Conservation (phyloP, 441 rosid species). For the Isatis lusitanica region DNA sequence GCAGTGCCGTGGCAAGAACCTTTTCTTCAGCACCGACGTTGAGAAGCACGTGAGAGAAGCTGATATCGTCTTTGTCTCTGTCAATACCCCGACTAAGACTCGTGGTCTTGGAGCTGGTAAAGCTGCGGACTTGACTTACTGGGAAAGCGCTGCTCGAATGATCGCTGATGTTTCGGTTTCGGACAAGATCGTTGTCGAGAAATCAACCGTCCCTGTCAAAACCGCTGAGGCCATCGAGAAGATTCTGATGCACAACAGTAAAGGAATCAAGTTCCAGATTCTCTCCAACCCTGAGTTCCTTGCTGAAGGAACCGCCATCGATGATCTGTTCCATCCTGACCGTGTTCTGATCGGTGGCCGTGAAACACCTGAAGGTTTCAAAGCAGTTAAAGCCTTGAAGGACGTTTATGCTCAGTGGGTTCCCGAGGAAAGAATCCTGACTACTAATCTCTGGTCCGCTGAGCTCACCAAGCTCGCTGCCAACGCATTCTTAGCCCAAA, state of each 20-base stretch:
- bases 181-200: slow-evolving; percentile 81
- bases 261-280: slow-evolving; percentile 85
- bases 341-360: slow-evolving; percentile 88
- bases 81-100: slow-evolving; percentile 90
- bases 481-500: slow-evolving; percentile 87
- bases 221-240: slow-evolving; percentile 88
- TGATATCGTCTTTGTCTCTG: slow-evolving; percentile 76
- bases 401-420: slow-evolving; percentile 90
- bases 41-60: slow-evolving; percentile 80
- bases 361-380: slow-evolving; percentile 76
- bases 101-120: slow-evolving; percentile 89
- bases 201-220: slow-evolving; percentile 83
- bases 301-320: slow-evolving; percentile 86
- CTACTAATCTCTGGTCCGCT: slow-evolving; percentile 90
- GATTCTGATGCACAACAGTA: slow-evolving; percentile 78
- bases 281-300: slow-evolving; percentile 90
- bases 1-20: slow-evolving; percentile 69
- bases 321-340: slow-evolving; percentile 69
- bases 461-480: slow-evolving; percentile 92
- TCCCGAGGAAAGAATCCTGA: slow-evolving; percentile 65
- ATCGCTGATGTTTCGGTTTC: slow-evolving; percentile 88
- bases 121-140: slow-evolving; percentile 86
- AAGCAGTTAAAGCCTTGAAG: slow-evolving; percentile 71
- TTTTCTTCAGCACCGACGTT: slow-evolving; percentile 72
- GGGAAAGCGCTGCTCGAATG: slow-evolving; percentile 92